Evolutionary conservation across 2,329 filamentous ascomycete species (phyloP).

Genomic region (Blastomyces emzantsi): DNA sequence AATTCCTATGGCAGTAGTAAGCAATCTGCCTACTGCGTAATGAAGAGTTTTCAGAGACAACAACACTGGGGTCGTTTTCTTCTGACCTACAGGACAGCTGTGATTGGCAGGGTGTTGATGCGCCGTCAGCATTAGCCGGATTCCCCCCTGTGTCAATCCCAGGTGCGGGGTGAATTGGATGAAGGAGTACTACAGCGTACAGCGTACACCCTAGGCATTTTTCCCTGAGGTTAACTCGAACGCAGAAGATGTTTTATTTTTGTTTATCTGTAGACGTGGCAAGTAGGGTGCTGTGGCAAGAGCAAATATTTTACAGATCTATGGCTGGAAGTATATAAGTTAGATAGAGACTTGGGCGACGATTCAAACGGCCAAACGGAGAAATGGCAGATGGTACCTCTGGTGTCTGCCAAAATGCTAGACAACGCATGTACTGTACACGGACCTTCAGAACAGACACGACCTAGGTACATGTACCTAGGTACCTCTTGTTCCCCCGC

Average conservation of each 20-base stretch:
- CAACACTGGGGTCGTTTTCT: too few species aligned
- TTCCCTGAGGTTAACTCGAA: too few species aligned
- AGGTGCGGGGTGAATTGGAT: neutral
- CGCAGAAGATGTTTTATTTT: too few species aligned
- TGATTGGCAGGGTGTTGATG: neutral
- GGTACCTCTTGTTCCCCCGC: neutral
- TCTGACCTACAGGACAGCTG: neutral
- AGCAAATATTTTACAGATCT: too few species aligned
- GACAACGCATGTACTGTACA: neutral
- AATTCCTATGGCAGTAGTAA: too few species aligned
- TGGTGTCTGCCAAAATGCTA: neutral
- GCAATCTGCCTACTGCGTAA: too few species aligned
- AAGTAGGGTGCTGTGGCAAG: neutral
- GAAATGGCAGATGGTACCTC: neutral
- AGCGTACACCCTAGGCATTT: too few species aligned
- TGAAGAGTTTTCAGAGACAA: neutral
- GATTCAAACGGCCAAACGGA: constrained; percentile 2
- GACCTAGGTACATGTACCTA: too few species aligned
- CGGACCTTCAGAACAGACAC: too few species aligned
- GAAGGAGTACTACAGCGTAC: too few species aligned
- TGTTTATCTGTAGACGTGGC: neutral
- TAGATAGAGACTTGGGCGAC: neutral
- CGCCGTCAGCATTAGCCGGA: neutral
- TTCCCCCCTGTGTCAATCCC: neutral
- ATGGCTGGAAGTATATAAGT: too few species aligned